phyloP scores from a whole-genome alignment of 2,329 filamentous ascomycete genomes.

The Fusarium guadeloupense region DNA sequence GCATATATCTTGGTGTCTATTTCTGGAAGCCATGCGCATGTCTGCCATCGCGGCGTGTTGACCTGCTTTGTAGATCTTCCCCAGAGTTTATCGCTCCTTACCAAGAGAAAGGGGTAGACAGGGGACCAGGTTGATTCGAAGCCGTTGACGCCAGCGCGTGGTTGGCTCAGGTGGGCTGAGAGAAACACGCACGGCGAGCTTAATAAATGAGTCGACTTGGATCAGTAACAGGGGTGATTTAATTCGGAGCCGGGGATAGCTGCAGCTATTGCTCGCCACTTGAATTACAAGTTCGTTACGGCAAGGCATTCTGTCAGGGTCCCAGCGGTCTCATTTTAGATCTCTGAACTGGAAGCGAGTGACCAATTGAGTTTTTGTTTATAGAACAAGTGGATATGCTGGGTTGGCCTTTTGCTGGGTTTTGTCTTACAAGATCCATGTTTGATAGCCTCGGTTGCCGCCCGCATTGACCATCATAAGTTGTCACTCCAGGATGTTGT shows the following conservation, averaged over 20 bases:
- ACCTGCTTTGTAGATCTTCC: constrained; percentile 21
- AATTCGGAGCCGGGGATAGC: constrained; percentile 18
- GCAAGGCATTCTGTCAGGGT: constrained; percentile 6
- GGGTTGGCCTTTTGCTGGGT: background rate
- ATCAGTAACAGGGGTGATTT: constrained; percentile 14
- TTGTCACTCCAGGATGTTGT: background rate
- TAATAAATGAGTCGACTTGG: constrained; percentile 23
- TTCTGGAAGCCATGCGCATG: background rate
- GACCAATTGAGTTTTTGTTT: constrained; percentile 14
- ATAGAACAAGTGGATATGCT: background rate
- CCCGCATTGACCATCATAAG: background rate
- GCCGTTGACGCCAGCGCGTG: constrained; percentile 5
- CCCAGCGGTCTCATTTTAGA: background rate
- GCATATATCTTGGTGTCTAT: background rate
- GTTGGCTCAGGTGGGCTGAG: constrained; percentile 2
- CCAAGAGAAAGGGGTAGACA: constrained; percentile 11
- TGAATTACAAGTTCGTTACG: constrained; percentile 14
- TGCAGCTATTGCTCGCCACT: constrained; percentile 1
- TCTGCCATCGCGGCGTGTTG: background rate
- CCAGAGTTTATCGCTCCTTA: constrained; percentile 13
- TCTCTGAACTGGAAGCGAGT: background rate
- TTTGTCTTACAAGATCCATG: constrained; percentile 2
- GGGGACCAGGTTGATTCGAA: constrained; percentile 6
- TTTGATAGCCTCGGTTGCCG: constrained; percentile 2
- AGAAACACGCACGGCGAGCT: constrained; percentile 5